phyloP scores from a whole-genome alignment of 768 basidiomycete species.

The Lactarius psammicola region DNA sequence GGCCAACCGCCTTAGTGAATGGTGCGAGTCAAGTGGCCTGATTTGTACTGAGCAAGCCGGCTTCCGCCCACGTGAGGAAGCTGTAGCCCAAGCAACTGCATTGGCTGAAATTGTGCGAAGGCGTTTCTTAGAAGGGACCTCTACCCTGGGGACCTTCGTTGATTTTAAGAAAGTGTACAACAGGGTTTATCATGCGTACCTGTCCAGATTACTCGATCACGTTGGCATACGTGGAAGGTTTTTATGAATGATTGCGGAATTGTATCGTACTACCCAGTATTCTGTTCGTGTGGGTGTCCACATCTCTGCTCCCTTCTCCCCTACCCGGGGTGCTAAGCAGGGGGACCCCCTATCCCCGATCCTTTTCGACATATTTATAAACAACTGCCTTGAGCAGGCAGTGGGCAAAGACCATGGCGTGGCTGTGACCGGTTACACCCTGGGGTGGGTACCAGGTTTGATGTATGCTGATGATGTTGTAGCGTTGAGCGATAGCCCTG shows the following conservation, averaged over 20 bases:
- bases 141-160: constrained; percentile 21
- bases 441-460: too few species aligned
- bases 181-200: constrained; percentile 20
- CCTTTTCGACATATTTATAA: constrained; percentile 25
- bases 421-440: too few species aligned
- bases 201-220: constrained; percentile 17
- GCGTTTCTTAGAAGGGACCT: neutral
- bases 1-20: constrained; percentile 3
- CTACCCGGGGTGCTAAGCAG: constrained; percentile 20
- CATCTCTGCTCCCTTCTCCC: neutral
- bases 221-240: constrained; percentile 10
- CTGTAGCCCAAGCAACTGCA: constrained; percentile 23
- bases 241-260: neutral
- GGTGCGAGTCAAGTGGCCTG: neutral
- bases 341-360: constrained; percentile 26
- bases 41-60: constrained; percentile 11
- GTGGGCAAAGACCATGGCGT: too few species aligned
- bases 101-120: constrained; percentile 26
- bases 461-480: constrained; percentile 2
- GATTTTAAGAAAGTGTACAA: constrained; percentile 30
- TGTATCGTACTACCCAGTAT: constrained; percentile 7
- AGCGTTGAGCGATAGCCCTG: neutral
- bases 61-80: constrained; percentile 24
- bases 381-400: too few species aligned
- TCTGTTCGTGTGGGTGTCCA: neutral